Evolutionary conservation across 1,284 basidiomycete genomes (phyloP).

Genomic region (Austropuccinia psidii): DNA sequence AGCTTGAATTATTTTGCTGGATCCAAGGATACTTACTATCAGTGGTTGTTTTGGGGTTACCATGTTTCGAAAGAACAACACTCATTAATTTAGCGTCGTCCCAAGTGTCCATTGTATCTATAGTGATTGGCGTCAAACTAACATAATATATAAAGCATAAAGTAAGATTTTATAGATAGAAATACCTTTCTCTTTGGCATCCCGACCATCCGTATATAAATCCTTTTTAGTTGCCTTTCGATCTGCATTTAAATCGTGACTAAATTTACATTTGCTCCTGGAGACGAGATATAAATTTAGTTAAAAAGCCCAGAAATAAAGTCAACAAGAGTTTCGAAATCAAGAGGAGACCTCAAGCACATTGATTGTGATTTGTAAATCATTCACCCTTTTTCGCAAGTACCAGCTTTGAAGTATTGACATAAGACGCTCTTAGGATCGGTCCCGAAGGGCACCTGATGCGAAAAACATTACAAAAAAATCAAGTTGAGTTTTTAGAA

Average conservation of each 20-base stretch:
- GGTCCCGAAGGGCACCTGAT: constrained; percentile 33
- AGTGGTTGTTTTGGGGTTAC: constrained; percentile 84
- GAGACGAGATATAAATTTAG: neutral
- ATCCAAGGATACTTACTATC: constrained; percentile 57
- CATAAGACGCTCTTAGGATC: constrained; percentile 47
- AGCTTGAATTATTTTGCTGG: neutral
- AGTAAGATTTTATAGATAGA: constrained; percentile 37
- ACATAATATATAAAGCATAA: constrained; percentile 12
- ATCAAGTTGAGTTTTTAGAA: neutral
- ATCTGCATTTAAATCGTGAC: constrained; percentile 78
- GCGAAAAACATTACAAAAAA: neutral
- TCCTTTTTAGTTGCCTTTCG: constrained; percentile 95
- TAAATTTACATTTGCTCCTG: constrained; percentile 84
- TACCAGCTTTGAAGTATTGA: constrained; percentile 46
- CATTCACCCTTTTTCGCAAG: constrained; percentile 44
- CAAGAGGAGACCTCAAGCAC: constrained; percentile 60
- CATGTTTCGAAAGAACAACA: constrained; percentile 79
- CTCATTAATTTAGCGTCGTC: constrained; percentile 83
- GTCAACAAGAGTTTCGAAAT: neutral
- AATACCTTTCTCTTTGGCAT: constrained; percentile 63
- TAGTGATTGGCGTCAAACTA: constrained; percentile 21
- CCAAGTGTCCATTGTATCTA: constrained; percentile 97
- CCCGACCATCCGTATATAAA: constrained; percentile 80
- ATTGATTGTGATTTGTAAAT: constrained; percentile 55
- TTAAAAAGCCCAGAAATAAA: constrained; percentile 8